Base-by-base conservation (phyloP, 2,329 filamentous ascomycete species). In the Aspergillus cejpii region DNA sequence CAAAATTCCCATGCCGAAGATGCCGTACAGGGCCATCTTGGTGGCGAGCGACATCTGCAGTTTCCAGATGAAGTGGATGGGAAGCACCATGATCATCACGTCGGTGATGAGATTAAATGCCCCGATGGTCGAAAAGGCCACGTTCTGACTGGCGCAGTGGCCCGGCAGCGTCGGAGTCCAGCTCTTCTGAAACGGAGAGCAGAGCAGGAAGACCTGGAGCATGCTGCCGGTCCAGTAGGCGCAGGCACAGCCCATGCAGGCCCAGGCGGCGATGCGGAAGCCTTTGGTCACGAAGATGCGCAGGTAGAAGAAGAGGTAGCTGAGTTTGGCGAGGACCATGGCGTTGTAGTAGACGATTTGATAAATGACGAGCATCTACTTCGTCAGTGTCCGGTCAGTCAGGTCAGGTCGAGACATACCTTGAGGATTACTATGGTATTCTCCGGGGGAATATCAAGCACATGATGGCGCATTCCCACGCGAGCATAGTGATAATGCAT, bases 281-380 rank as follows among this genome's bases (percentile, higher is more conserved):
- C 57, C 60, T 28, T 51, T 54, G 2, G 58, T 62, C 15, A 64
- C 47, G 39, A 64, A 56, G 14, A 64, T 55, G 12, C 59, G 60
- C 8, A 59, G 49, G 40, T 62, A 64, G 37, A 60, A 60, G 24
- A 62, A 51, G 23, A 64, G 58, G 37, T 64, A 58, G 19, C 59
- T 54, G 19, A 63, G 43, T 4, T 62, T 57, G 21, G 60, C 59
- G 7, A 57, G 27, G 10, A 60, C 51, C 47, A 63, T 63, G 21
- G 59, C 53, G 41, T 58, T 45, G 10, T 57, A 57, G 28, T 62
- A 64, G 19, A 63, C 34, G 21, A 53, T 45, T 43, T 63, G 59
- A 21, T 54, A 54, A 27, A 48, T 31, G 6, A 56, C 45, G 10
- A 57, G 50, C 45, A 53, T 53, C 41, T n/a, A n/a, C n/a, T n/a